Evolutionary conservation across 805 yeast genomes (phyloP).

Genomic region (Ogataea trehalophila): DNA sequence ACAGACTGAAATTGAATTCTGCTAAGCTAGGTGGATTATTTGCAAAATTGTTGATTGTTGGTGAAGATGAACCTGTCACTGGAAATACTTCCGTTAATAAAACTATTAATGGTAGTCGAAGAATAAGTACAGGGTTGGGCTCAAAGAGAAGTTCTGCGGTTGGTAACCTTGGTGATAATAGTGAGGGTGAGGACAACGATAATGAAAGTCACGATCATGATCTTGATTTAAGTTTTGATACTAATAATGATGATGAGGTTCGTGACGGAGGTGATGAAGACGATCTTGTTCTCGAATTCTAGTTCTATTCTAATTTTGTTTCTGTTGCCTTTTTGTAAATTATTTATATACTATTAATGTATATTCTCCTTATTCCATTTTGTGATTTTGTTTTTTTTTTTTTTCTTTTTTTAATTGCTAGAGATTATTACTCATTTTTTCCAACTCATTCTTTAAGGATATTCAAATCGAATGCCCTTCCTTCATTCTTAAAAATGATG

Average conservation of each 20-base stretch:
- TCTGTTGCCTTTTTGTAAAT: no score
- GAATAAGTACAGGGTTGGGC: background rate
- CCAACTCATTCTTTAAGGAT: no score
- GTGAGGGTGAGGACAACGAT: conserved; percentile 1
- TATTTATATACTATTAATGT: no score
- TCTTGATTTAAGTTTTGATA: background rate
- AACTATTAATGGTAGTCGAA: background rate
- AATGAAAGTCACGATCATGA: background rate
- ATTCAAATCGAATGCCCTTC: no score
- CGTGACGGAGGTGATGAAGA: background rate
- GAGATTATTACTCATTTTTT: background rate
- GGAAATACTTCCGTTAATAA: background rate
- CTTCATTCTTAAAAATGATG: background rate
- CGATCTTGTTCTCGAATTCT: no score
- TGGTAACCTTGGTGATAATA: background rate
- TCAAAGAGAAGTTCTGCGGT: background rate
- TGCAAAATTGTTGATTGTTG: conserved; percentile 2
- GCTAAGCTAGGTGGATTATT: conserved; percentile 19
- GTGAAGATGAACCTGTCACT: background rate
- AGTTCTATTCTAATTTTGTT: no score
- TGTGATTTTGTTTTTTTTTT: no score
- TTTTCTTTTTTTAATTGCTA: no score
- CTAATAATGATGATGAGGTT: background rate
- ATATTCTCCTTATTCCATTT: no score
- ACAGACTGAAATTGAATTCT: conserved; percentile 23